Percentiles rank a stretch among this genome's conserved stretches.
Evolutionary conservation across 2,329 filamentous ascomycete species (phyloP).

Genomic region (Xylariaceae sp.): DNA sequence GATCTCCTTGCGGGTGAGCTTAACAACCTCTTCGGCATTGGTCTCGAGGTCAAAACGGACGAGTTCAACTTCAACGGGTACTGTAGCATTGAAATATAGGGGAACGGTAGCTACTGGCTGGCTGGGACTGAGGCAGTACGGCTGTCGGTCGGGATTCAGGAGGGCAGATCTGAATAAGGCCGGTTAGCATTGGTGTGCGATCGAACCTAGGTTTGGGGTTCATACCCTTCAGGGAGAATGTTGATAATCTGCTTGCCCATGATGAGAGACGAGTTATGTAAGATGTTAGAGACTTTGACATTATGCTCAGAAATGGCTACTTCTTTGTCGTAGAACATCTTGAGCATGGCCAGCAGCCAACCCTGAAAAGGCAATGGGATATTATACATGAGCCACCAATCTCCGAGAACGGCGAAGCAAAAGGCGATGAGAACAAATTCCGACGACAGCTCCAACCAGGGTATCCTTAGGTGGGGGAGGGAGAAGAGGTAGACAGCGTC

Average conservation of each 20-base stretch:
- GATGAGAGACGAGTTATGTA: constrained; percentile 92
- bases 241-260: constrained; percentile 97
- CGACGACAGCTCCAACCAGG: constrained; percentile 93
- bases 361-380: constrained; percentile 61
- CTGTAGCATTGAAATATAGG: constrained; percentile 91
- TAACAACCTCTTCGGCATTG: constrained; percentile 78
- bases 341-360: constrained; percentile 75
- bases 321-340: constrained; percentile 90
- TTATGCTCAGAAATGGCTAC: constrained; percentile 90
- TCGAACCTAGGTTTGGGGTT: not conserved
- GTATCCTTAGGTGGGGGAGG: constrained; percentile 85
- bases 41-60: constrained; percentile 84
- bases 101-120: constrained; percentile 71
- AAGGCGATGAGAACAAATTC: constrained; percentile 74
- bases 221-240: constrained; percentile 88
- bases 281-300: constrained; percentile 84
- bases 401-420: constrained; percentile 71
- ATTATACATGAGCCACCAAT: constrained; percentile 68
- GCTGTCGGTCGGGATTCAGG: constrained; percentile 79
- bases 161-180: constrained; percentile 69
- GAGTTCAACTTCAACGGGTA: constrained; percentile 88
- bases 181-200: constrained; percentile 36
- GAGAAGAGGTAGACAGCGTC: constrained; percentile 89
- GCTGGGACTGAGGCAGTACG: constrained; percentile 78
- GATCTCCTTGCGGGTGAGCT: constrained; percentile 74